These are phyloP conservation scores for Psilocybe tampanensis DNA, from an alignment of 768 basidiomycete species.

Conservation along the genomic window DNA sequence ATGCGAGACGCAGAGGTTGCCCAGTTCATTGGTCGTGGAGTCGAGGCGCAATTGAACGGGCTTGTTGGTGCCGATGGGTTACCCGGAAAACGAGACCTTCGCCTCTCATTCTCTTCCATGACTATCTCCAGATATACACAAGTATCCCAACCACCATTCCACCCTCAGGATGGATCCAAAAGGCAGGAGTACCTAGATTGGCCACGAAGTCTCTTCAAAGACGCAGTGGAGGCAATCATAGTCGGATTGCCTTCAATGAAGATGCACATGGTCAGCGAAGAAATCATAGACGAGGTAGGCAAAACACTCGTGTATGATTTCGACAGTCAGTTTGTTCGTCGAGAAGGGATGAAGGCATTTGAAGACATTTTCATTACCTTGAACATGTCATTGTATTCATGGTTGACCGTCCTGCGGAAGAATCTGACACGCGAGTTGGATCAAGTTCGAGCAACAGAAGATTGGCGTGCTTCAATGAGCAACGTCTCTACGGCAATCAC, in stretches of 20 bases:
- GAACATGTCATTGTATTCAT: constrained; percentile 80
- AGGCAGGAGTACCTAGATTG: constrained; percentile 51
- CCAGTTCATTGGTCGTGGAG: constrained; percentile 67
- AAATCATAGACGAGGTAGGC: constrained; percentile 41
- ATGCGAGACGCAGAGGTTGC: constrained; percentile 81
- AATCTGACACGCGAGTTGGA: constrained; percentile 79
- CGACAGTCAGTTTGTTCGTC: constrained; percentile 65
- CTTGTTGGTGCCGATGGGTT: constrained; percentile 50
- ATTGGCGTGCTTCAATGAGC: constrained; percentile 45
- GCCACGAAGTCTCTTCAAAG: constrained; percentile 61
- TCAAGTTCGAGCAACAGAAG: constrained; percentile 63
- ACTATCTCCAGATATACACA: constrained; percentile 75
- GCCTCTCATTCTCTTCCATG: constrained; percentile 76
- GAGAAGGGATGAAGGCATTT: constrained; percentile 51
- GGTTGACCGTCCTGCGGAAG: constrained; percentile 79
- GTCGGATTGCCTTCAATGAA: constrained; percentile 82
- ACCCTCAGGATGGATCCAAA: constrained; percentile 26
- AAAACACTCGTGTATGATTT: constrained; percentile 67
- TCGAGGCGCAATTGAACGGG: constrained; percentile 73
- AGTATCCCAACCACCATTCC: constrained; percentile 48
- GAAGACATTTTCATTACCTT: constrained; percentile 87
- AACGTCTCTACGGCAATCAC: constrained; percentile 27
- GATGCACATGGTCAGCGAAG: constrained; percentile 79
- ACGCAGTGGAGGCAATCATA: constrained; percentile 70
- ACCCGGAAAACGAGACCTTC: constrained; percentile 63